A percentile compares a stretch with the other conserved stretches of the same genome.
These are phyloP conservation scores for Tylopilus sp. DNA, from an alignment of 768 basidiomycete genomes.

Conservation along the genomic window DNA sequence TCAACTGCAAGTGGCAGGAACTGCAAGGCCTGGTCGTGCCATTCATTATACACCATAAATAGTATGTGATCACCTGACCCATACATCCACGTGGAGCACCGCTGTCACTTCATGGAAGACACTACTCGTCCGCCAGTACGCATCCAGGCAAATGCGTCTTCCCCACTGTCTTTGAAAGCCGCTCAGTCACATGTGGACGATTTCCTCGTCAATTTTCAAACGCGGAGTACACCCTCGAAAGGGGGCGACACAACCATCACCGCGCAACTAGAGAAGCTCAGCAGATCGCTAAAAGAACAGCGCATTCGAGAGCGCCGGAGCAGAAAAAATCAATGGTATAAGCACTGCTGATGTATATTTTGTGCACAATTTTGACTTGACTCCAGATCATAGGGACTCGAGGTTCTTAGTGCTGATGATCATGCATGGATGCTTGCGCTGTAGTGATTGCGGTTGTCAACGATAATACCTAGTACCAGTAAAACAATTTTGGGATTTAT, in stretches of 20 bases:
- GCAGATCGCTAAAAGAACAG: constrained; percentile 50
- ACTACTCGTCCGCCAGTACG: constrained; percentile 46
- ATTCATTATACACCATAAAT: background rate
- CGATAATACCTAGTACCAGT: too few relatives aligned
- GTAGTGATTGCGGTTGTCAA: too few relatives aligned
- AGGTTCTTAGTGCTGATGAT: too few relatives aligned
- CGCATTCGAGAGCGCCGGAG: constrained; percentile 25
- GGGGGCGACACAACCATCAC: constrained; percentile 54
- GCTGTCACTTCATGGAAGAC: constrained; percentile 48
- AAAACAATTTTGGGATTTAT: too few relatives aligned
- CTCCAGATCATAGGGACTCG: constrained; percentile 7
- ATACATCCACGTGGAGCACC: background rate
- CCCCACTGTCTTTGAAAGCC: constrained; percentile 37
- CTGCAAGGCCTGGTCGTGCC: constrained; percentile 8
- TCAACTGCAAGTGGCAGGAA: background rate
- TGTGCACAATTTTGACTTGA: constrained; percentile 2
- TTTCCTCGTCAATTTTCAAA: constrained; percentile 50
- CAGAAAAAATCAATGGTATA: constrained; percentile 8
- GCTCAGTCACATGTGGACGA: constrained; percentile 40
- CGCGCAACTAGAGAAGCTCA: constrained; percentile 57
- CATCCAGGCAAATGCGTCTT: constrained; percentile 37
- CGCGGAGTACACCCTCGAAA: constrained; percentile 43
- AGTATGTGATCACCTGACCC: constrained; percentile 8
- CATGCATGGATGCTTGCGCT: too few relatives aligned
- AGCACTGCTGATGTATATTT: background rate